A percentile compares a stretch with the other conserved stretches of the same genome.
These are phyloP conservation scores for Teratosphaeria nubilosa DNA, from an alignment of 2,329 filamentous ascomycete genomes.

Conservation along the genomic window DNA sequence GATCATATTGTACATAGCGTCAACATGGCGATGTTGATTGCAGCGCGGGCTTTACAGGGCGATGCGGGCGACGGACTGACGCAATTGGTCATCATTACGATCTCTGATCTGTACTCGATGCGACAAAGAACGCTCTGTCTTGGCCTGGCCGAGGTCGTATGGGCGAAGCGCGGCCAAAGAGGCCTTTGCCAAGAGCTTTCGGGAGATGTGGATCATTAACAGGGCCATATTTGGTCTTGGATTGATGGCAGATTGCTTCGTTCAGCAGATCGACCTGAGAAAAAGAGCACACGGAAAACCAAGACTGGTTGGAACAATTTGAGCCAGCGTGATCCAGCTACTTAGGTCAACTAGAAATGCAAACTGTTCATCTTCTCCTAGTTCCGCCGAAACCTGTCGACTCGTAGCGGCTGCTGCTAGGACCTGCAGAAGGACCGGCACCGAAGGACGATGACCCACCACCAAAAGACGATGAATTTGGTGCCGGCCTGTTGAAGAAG, in stretches of 20 bases:
- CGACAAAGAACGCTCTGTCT: slow-evolving; percentile 33
- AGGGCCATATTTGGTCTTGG: slow-evolving; percentile 33
- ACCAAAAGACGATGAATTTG: background rate
- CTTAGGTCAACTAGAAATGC: background rate
- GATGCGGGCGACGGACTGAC: slow-evolving; percentile 44
- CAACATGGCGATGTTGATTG: slow-evolving; percentile 44
- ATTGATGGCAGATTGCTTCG: slow-evolving; percentile 34
- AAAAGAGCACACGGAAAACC: slow-evolving; percentile 42
- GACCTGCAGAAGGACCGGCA: slow-evolving; percentile 3
- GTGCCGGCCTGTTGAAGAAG: background rate
- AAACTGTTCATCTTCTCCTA: slow-evolving; percentile 15
- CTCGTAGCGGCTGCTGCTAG: slow-evolving; percentile 23
- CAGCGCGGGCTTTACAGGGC: slow-evolving; percentile 44
- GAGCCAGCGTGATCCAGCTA: slow-evolving; percentile 3
- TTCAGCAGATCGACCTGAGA: slow-evolving; percentile 37
- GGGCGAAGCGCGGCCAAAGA: slow-evolving; percentile 38
- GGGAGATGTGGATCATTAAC: slow-evolving; percentile 42
- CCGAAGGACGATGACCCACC: slow-evolving; percentile 9
- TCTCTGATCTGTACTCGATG: slow-evolving; percentile 46
- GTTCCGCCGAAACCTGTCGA: slow-evolving; percentile 28
- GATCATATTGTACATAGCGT: slow-evolving; percentile 40
- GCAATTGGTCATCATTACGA: slow-evolving; percentile 43
- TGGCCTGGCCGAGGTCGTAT: slow-evolving; percentile 43
- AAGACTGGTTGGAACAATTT: slow-evolving; percentile 34
- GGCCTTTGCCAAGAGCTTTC: slow-evolving; percentile 40